Base-by-base conservation (phyloP, 768 basidiomycete genomes). In the Sporobolomyces phaffii region DNA sequence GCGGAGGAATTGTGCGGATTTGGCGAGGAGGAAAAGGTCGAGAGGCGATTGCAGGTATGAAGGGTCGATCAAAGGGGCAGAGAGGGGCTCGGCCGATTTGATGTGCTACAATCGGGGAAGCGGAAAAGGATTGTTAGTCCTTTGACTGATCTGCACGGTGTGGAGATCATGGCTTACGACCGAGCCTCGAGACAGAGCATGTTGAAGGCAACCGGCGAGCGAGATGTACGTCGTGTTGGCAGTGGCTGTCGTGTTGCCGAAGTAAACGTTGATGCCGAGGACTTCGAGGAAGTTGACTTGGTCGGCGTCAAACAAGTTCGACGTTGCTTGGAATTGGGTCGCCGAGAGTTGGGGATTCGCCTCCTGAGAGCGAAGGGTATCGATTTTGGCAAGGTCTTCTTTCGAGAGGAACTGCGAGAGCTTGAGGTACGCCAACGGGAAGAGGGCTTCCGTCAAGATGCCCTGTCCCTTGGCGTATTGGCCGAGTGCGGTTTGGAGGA, bases 181-280 rank as follows among this genome's bases (percentile, higher is more conserved):
- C 18, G 1, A 26, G 17, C 71, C 71, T 1, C 71, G 53, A 22
- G 43, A 34, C 24, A 72, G 61, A 20, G 60, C 22, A 44, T 72
- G 66, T 50, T 72, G 71, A 0, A 62, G 33, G 33, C 61, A 62
- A 15, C 41, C 47, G 0, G 62, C 52, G 20, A 83, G 47, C 0
- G 80, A 79, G 28, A 81, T 49, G 68, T 84, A 84, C 24, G 74
- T 77, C 71, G 81, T 82, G 1, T 79, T 80, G 0, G 77, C 68
- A 61, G 77, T 77, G 0, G 80, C 78, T 0, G 34, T 44, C 28
- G 53, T 15, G 48, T 59, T 49, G 24, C 64, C 66, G 24, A 68
- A 62, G 43, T 58, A 51, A 26, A 51, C 41, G 53, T 65, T 63
- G 62, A 67, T 56, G 9, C 33, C 24, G 9, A 72, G 44, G 15